phyloP scores from a whole-genome alignment of 2,329 filamentous ascomycete species.

The Monilinia laxa region DNA sequence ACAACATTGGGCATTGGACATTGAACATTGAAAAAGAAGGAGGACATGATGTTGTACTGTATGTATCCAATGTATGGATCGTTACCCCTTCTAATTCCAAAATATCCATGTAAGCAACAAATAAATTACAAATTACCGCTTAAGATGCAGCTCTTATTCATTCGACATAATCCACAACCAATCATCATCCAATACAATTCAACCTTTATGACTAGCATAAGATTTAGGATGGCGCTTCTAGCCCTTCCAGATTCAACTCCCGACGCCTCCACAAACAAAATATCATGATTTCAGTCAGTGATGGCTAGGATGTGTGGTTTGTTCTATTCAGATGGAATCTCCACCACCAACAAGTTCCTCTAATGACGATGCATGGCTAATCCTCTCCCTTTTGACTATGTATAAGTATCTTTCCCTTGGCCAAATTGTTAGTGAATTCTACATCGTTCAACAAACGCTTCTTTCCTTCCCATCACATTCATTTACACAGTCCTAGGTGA shows the following conservation, averaged over 20 bases:
- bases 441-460: constrained; percentile 18
- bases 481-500: constrained; percentile 22
- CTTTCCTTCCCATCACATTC: constrained; percentile 23
- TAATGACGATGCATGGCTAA: neutral
- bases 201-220: constrained; percentile 6
- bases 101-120: constrained; percentile 18
- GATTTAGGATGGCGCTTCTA: neutral
- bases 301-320: neutral
- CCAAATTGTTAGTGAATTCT: neutral
- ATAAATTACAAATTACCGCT: constrained; percentile 21
- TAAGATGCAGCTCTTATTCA: neutral
- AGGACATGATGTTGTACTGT: neutral
- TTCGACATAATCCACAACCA: neutral
- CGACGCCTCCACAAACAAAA: neutral
- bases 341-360: constrained; percentile 9
- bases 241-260: neutral
- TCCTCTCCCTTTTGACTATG: neutral
- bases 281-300: neutral
- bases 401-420: constrained; percentile 21
- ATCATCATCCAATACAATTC: neutral
- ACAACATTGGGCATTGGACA: too few relatives aligned
- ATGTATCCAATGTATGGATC: constrained; percentile 4
- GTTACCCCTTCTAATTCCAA: constrained; percentile 8
- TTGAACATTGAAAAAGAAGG: too few relatives aligned
- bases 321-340: neutral